Conservation (phyloP, 371 early-diverging fungal genomes). For the Thermomucor indicae-seudaticae region DNA sequence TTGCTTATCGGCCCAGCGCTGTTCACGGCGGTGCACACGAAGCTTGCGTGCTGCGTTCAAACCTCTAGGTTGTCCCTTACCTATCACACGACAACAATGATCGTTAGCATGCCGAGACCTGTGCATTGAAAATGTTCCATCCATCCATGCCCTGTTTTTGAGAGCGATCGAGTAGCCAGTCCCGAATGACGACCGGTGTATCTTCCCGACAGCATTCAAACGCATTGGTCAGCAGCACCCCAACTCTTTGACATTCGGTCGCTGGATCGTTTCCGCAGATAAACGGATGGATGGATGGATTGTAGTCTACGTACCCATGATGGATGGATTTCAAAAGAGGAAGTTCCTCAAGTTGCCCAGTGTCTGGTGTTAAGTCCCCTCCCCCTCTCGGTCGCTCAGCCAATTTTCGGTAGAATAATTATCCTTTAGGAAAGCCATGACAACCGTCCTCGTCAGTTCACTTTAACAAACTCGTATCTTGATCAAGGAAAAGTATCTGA, state of each 20-base stretch:
- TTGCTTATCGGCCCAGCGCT: slow-evolving; percentile 99
- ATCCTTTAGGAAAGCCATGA: too few relatives aligned
- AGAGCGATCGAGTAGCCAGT: neutral
- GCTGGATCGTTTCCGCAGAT: slow-evolving; percentile 1
- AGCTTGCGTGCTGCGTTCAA: slow-evolving; percentile 98
- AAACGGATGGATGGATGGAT: slow-evolving; percentile 13
- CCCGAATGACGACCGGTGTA: neutral
- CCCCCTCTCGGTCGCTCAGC: too few relatives aligned
- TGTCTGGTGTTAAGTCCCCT: too few relatives aligned
- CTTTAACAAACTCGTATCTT: too few relatives aligned
- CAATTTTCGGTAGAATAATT: too few relatives aligned
- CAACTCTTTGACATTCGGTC: neutral
- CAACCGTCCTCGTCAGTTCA: too few relatives aligned
- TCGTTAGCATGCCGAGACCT: neutral
- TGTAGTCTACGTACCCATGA: slow-evolving; percentile 16
- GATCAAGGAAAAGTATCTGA: too few relatives aligned
- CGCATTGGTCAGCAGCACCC: neutral
- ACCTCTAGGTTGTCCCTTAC: slow-evolving; percentile 96
- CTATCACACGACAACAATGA: slow-evolving; percentile 24
- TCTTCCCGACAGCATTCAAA: neutral
- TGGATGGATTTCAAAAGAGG: slow-evolving; percentile 14
- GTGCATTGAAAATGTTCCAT: too few relatives aligned
- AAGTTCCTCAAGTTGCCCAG: neutral
- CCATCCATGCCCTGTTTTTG: neutral
- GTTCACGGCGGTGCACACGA: slow-evolving; percentile 93